Base-by-base conservation (phyloP, 257 asterid genomes). In the Gentiana macrophylla region DNA sequence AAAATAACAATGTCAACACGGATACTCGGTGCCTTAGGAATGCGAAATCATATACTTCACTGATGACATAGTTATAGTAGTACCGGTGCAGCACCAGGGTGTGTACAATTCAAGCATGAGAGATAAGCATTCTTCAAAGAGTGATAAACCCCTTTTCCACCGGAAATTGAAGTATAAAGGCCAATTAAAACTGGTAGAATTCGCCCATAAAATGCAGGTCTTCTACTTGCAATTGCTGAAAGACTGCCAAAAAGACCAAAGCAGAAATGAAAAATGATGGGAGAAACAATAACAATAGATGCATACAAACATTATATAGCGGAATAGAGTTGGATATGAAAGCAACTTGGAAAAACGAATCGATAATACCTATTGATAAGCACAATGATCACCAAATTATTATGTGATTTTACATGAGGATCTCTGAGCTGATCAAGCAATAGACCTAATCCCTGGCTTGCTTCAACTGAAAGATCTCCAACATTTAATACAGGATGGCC, bases 81-180 rank as follows among this genome's bases (percentile, higher is more conserved):
- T 82, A 91, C 98, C 96, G 98, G 98, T 53, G 94, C 96, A 72
- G 96, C 96, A 66, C 95, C 94, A 37, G 94, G 86, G 70, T 91
- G 94, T 33, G 87, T 73, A 71, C 98, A 91, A 61, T 77, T 78
- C 76, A 91, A 83, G 77, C 98, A 91, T 68, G 92, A 83, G 65
- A 84, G 71, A 66, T 84, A 91, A 60, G 98, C 95, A 61, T 70
- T 91, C 88, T 81, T 91, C 75, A 91, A 70, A 72, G 96, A 84
- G 79, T 71, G 83, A 65, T 77, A 74, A 69, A 83, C 84, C 72
- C 78, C 94, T 71, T 79, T 72, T 69, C 81, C 72, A 59, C 77
- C 74, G 61, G 89, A 77, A 60, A 66, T 74, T 71, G 95, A 77
- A 68, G 93, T 90, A 72, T 79, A 82, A 74, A 88, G 72, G 55